phyloP scores from a whole-genome alignment of 805 yeast genomes.

The Saccharomycopsis sp. region DNA sequence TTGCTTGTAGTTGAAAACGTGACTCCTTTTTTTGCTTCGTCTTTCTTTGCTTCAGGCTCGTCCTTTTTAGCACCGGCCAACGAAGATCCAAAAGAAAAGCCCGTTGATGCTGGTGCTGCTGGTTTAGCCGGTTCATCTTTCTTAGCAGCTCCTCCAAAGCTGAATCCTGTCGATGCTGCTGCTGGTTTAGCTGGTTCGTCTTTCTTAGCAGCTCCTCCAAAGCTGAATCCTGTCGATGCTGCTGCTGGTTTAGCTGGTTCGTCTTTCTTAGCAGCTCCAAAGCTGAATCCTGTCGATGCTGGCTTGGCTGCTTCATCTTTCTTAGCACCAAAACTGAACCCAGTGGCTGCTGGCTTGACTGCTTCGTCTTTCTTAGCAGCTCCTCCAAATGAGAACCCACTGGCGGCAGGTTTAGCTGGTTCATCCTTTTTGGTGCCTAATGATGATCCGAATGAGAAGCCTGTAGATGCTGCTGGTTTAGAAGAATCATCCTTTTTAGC shows the following conservation, averaged over 20 bases:
- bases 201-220: conserved; percentile 22
- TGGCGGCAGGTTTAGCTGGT: conserved; percentile 13
- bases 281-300: conserved; percentile 23
- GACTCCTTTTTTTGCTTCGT: conserved; percentile 21
- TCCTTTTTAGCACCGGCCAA: conserved; percentile 28
- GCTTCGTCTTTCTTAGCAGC: conserved; percentile 22
- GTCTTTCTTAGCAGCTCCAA: conserved; percentile 18
- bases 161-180: conserved; percentile 19
- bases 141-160: conserved; percentile 8
- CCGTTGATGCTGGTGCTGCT: conserved; percentile 15
- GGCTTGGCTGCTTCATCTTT: conserved; percentile 22
- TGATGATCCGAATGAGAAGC: conserved; percentile 14
- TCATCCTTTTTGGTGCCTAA: conserved; percentile 23
- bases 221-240: conserved; percentile 21
- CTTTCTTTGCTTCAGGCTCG: conserved; percentile 13
- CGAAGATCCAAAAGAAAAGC: conserved; percentile 9
- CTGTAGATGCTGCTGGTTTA: conserved; percentile 15
- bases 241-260: conserved; percentile 22
- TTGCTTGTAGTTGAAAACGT: conserved; percentile 20
- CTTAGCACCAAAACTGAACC: conserved; percentile 21
- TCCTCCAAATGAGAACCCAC: conserved; percentile 21
- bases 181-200: conserved; percentile 20
- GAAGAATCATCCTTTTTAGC: conserved; percentile 20
- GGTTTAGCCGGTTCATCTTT: conserved; percentile 12
- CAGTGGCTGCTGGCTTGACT: conserved; percentile 17